These are phyloP conservation scores for Yamadazyma endophytica DNA, from an alignment of 805 yeast genomes.

Conservation along the genomic window DNA sequence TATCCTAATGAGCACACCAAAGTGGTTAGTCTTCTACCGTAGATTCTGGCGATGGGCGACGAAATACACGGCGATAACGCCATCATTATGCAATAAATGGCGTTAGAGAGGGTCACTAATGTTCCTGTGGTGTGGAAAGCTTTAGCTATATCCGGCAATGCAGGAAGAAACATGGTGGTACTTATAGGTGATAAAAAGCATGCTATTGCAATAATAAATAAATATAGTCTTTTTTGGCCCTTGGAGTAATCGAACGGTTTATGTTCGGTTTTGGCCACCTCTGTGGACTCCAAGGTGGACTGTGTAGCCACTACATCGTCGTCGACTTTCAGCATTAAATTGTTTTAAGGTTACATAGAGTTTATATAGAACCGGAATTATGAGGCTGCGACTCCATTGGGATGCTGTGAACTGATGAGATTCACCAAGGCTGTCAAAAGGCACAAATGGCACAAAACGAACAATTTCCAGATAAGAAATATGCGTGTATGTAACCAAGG, in stretches of 20 bases:
- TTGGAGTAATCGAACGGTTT: not conserved
- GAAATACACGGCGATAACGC: conserved; percentile 46
- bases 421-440: no score
- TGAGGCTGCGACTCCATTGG: no score
- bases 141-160: conserved; percentile 43
- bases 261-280: no score
- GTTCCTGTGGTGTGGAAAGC: conserved; percentile 43
- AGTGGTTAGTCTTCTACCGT: conserved; percentile 43
- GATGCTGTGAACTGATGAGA: no score
- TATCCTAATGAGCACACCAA: conserved; percentile 31
- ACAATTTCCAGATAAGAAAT: no score
- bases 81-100: conserved; percentile 46
- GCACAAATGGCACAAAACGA: no score
- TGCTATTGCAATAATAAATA: conserved; percentile 11
- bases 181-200: conserved; percentile 42
- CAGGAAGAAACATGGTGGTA: conserved; percentile 44
- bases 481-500: no score
- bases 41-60: conserved; percentile 44
- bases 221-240: conserved; percentile 2
- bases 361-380: no score
- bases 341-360: no score
- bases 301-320: no score
- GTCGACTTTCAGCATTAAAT: no score
- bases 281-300: no score
- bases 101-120: conserved; percentile 44